These are phyloP conservation scores for Talaromyces islandicus DNA, from an alignment of 2,329 filamentous ascomycete genomes.

Conservation along the genomic window DNA sequence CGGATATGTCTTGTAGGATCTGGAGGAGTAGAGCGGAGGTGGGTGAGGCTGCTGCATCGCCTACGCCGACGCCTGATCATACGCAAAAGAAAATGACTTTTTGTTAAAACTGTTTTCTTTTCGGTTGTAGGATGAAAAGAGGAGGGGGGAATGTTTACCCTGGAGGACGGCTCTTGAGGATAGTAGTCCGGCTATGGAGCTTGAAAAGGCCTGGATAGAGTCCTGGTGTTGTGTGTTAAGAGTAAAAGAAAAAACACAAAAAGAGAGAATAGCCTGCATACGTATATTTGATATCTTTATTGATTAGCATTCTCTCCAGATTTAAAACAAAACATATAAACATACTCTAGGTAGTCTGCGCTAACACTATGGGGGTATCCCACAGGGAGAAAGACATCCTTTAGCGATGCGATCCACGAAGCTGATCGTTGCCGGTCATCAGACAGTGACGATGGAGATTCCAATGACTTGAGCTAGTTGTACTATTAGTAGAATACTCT, in stretches of 20 bases:
- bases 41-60: slow-evolving; percentile 70
- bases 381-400: slow-evolving; percentile 76
- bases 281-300: slow-evolving; percentile 61
- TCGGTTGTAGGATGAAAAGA: not conserved
- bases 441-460: slow-evolving; percentile 14
- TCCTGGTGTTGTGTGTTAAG: slow-evolving; percentile 21
- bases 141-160: slow-evolving; percentile 45
- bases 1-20: slow-evolving; percentile 75
- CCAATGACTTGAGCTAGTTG: not conserved
- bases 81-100: no score
- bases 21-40: slow-evolving; percentile 77
- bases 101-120: slow-evolving; percentile 5
- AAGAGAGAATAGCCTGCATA: slow-evolving; percentile 28
- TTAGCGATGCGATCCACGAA: slow-evolving; percentile 42
- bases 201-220: slow-evolving; percentile 37
- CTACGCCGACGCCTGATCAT: slow-evolving; percentile 65
- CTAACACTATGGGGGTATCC: slow-evolving; percentile 87
- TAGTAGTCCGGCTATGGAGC: slow-evolving; percentile 50
- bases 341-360: slow-evolving; percentile 69
- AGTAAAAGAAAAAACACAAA: not conserved
- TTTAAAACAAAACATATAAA: slow-evolving; percentile 8
- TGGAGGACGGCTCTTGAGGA: slow-evolving; percentile 78
- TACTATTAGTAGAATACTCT: not conserved
- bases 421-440: slow-evolving; percentile 17
- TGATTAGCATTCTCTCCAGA: slow-evolving; percentile 4